phyloP scores from a whole-genome alignment of 352 stramenopile species.

The Globisporangium recalcitrans region DNA sequence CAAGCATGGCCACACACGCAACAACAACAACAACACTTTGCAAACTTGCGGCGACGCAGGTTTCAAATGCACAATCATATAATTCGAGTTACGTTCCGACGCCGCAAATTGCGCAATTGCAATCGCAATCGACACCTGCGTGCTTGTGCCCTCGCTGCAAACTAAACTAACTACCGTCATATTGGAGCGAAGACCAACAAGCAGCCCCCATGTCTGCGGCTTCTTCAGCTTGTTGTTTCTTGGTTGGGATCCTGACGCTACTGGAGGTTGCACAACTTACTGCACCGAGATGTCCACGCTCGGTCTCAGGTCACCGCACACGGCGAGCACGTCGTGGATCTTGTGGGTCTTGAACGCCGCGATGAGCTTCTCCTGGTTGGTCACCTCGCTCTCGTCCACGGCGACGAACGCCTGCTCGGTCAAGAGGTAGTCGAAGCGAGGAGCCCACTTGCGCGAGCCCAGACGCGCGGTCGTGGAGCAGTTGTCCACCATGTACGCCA shows the following conservation, averaged over 20 bases:
- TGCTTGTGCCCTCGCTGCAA: neutral
- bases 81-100: slow-evolving; percentile 4
- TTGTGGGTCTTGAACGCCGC: slow-evolving; percentile 94
- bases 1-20: neutral
- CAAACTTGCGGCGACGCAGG: neutral
- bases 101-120: neutral
- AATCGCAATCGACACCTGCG: neutral
- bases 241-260: slow-evolving; percentile 5
- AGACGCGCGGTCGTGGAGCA: slow-evolving; percentile 98
- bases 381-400: slow-evolving; percentile 92
- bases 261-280: slow-evolving; percentile 29
- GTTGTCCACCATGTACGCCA: slow-evolving; percentile 99
- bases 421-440: slow-evolving; percentile 98
- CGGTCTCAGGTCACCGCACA: slow-evolving; percentile 94
- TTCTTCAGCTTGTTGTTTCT: neutral
- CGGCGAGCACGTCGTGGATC: slow-evolving; percentile 94
- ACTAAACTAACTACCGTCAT: neutral
- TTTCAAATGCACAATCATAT: slow-evolving; percentile 11
- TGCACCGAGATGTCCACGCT: slow-evolving; percentile 93
- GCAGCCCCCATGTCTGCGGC: too few species aligned
- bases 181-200: neutral
- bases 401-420: slow-evolving; percentile 96
- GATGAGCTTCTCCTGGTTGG: slow-evolving; percentile 85
- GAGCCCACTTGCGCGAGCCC: slow-evolving; percentile 96
- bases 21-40: neutral